These are phyloP conservation scores for Endocalyx cinctus DNA, from an alignment of 2,329 filamentous ascomycete genomes.

Conservation along the genomic window DNA sequence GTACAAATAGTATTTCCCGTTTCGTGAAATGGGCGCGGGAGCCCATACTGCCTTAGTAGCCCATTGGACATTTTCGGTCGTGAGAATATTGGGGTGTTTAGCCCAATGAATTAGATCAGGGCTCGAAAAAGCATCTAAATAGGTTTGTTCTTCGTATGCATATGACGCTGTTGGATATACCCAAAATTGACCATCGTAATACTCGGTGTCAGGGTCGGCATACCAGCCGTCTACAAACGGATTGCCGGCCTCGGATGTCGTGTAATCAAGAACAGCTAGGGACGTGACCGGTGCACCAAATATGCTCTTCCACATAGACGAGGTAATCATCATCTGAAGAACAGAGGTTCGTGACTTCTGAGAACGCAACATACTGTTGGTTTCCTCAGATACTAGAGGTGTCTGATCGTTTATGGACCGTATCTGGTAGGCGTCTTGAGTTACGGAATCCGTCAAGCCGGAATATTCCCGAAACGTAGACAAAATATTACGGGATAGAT, in stretches of 20 bases:
- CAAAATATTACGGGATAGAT: too few relatives aligned
- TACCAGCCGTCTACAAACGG: slow-evolving; percentile 47
- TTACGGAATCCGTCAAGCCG: too few relatives aligned
- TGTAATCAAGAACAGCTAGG: slow-evolving; percentile 25
- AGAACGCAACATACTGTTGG: too few relatives aligned
- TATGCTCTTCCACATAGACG: too few relatives aligned
- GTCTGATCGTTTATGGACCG: too few relatives aligned
- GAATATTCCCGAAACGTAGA: too few relatives aligned
- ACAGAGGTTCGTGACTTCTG: too few relatives aligned
- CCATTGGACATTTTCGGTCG: slow-evolving; percentile 35
- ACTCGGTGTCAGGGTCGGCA: slow-evolving; percentile 44
- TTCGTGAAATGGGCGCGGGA: slow-evolving; percentile 37
- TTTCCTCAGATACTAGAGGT: too few relatives aligned
- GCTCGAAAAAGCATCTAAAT: slow-evolving; percentile 47
- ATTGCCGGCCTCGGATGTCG: slow-evolving; percentile 39
- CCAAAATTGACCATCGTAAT: slow-evolving; percentile 42
- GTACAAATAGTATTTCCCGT: slow-evolving; percentile 45
- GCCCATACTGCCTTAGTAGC: slow-evolving; percentile 43
- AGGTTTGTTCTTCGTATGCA: slow-evolving; percentile 41
- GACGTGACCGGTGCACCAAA: too few relatives aligned
- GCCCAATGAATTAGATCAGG: slow-evolving; percentile 44
- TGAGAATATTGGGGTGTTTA: slow-evolving; percentile 40
- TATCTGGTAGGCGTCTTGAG: too few relatives aligned
- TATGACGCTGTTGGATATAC: slow-evolving; percentile 43
- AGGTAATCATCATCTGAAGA: too few relatives aligned